Base-by-base conservation (phyloP, 2,329 filamentous ascomycete species). In the Paradendryphiella salina region DNA sequence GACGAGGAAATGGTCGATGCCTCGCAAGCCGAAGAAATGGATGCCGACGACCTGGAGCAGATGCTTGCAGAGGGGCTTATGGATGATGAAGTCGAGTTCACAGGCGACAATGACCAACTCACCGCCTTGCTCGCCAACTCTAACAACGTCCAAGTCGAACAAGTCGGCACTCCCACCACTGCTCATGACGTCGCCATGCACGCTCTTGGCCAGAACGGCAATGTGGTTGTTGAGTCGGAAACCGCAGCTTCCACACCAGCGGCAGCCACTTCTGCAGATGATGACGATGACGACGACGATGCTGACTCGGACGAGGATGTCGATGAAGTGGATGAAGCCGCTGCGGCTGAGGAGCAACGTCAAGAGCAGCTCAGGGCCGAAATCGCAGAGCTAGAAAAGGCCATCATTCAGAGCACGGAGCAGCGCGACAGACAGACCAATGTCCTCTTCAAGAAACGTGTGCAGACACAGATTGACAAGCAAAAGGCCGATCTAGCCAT, bases 381-480 rank as follows among this genome's bases (percentile, higher is more conserved):
- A 66, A 81, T 85, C 44, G 76, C 75, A 4, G 81, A 83, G 61
- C 59, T 84, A 56, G 76, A 83, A 65, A 73, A 75, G 38, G 76
- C 79, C 52, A 76, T 84, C 33, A 72, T 73, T 33, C 67, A 72
- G 20, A 74, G 75, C 15, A 69, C 76, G 21, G 68, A 66, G 37
- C 71, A 76, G 44, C 72, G 76, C 55, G 74, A 77, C 37, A 73
- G 72, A 21, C 72, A 76, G 53, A 70, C 65, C 15, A 82, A 82
- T 52, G 67, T 67, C 10, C 73, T 84, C 52, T 71, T 83, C 57
- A 78, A 76, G 66, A 72, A 75, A 56, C 73, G 81, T 48, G 69
- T 80, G 46, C 70, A 77, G 59, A 74, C 75, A 35, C 80, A 77
- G 50, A 74, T 83, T 37, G 72, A 76, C 21, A 77, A 75, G 46